These are phyloP conservation scores for Striga hermonthica DNA, from an alignment of 305 asterid species.

Conservation along the genomic window DNA sequence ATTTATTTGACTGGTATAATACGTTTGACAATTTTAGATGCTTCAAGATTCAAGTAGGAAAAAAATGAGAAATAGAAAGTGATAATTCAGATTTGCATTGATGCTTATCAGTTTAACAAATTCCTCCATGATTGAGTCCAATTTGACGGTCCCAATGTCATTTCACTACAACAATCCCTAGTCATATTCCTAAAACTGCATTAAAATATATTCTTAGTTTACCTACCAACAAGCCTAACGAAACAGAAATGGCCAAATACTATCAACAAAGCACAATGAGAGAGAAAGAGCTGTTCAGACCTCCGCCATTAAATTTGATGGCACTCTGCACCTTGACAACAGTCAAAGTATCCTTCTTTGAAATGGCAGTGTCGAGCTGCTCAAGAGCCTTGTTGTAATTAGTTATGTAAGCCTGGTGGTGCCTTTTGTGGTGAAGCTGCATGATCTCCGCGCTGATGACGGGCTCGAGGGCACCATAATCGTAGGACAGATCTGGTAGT, in stretches of 20 bases:
- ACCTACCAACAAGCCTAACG: not conserved
- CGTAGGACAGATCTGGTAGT: constrained; percentile 73
- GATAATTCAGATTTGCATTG: not conserved
- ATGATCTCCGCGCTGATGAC: constrained; percentile 71
- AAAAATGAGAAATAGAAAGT: not conserved
- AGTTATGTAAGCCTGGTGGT: constrained; percentile 73
- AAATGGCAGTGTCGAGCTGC: constrained; percentile 58
- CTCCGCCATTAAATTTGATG: constrained; percentile 79
- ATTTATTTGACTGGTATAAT: not conserved
- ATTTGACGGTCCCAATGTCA: not conserved
- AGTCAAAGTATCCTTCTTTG: constrained; percentile 52
- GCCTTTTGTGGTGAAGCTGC: constrained; percentile 81
- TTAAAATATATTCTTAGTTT: not conserved
- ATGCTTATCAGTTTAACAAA: not conserved
- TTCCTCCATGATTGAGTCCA: not conserved
- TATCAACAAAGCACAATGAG: not conserved
- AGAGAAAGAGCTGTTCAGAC: constrained; percentile 29
- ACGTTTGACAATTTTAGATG: not conserved
- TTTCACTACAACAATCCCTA: constrained; percentile 2
- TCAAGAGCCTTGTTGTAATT: constrained; percentile 73
- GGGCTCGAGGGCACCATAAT: constrained; percentile 74
- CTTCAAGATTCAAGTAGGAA: not conserved
- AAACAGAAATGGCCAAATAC: not conserved
- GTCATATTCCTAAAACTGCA: not conserved
- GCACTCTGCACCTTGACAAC: constrained; percentile 72